phyloP scores from a whole-genome alignment of 2,329 filamentous ascomycete genomes.

The Phaeosphaeriaceae sp. region DNA sequence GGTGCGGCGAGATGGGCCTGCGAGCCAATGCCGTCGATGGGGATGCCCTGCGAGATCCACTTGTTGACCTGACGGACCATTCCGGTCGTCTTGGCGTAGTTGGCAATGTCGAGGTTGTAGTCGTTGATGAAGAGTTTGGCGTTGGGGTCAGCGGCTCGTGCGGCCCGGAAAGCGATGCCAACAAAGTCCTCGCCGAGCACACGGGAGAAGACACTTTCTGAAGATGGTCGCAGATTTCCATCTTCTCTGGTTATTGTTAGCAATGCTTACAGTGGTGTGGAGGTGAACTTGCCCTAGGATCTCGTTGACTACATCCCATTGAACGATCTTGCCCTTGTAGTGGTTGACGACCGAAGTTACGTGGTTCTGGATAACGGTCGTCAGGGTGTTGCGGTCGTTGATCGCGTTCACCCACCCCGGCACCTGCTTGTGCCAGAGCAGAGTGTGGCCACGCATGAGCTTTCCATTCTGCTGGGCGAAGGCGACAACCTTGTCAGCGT shows the following conservation, averaged over 20 bases:
- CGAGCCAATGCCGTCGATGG: conserved; percentile 70
- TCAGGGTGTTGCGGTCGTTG: conserved; percentile 2
- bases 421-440: conserved; percentile 6
- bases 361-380: conserved; percentile 1
- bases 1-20: conserved; percentile 45
- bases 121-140: conserved; percentile 82
- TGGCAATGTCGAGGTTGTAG: conserved; percentile 67
- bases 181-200: conserved; percentile 66
- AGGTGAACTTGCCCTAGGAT: no score
- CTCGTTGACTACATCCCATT: conserved; percentile 2
- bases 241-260: no score
- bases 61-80: conserved; percentile 68
- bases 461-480: conserved; percentile 14
- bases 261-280: no score
- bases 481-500: conserved; percentile 15
- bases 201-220: conserved; percentile 1
- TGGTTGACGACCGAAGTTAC: neutral
- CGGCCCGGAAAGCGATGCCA: conserved; percentile 73
- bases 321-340: conserved; percentile 4
- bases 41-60: conserved; percentile 68
- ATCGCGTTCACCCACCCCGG: neutral
- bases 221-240: neutral
- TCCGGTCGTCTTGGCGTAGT: conserved; percentile 64
- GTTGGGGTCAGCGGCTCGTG: conserved; percentile 69
- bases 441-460: conserved; percentile 18